Conservation (phyloP, 257 asterid genomes). For the Capsicum chinense region DNA sequence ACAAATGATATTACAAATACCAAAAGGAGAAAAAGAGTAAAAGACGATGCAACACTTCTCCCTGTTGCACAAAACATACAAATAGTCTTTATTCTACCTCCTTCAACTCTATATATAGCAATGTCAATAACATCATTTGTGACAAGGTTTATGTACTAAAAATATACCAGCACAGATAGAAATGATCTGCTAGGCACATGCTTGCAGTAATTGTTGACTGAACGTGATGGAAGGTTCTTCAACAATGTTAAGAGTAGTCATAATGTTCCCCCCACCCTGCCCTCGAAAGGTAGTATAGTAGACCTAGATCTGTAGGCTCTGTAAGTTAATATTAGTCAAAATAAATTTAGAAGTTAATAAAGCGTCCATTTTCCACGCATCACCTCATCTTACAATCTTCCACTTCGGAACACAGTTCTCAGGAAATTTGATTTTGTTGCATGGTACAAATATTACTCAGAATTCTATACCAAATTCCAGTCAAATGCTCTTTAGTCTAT, state of each 20-base stretch:
- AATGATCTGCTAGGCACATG: background rate
- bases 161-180: background rate
- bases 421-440: too few species aligned
- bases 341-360: background rate
- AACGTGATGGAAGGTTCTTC: background rate
- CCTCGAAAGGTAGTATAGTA: background rate
- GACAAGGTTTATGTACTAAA: background rate
- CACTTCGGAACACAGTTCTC: too few species aligned
- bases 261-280: background rate
- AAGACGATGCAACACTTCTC: background rate
- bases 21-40: background rate
- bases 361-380: too few species aligned
- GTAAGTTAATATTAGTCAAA: background rate
- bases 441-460: too few species aligned
- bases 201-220: background rate
- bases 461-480: too few species aligned
- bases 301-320: background rate
- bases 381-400: too few species aligned
- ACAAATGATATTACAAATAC: background rate
- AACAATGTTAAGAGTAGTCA: background rate
- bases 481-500: too few species aligned
- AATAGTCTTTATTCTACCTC: background rate
- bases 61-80: background rate
- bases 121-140: background rate
- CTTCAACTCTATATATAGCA: background rate